Base-by-base conservation (phyloP, 2,329 filamentous ascomycete genomes). In the Diplodia mutila region DNA sequence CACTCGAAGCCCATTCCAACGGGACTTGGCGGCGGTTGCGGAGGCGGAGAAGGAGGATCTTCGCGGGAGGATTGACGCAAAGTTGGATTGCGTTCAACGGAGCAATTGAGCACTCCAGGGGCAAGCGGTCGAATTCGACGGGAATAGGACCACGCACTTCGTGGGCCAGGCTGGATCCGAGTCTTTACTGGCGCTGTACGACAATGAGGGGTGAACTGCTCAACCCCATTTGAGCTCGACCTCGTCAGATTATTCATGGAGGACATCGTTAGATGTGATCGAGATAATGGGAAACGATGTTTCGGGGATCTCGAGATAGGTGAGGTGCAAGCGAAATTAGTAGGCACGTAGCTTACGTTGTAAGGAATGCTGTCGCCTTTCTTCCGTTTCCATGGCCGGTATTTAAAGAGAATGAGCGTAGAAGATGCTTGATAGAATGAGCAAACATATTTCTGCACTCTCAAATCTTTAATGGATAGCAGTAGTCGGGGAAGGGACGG, bases 1-100 rank as follows among this genome's bases (percentile, higher is more conserved):
- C 42, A 21, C 42, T 46, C 42, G 18, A 42, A 46, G n/a, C 6
- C 42, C 63, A 48, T 66, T 49, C 52, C 39, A 3, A 32, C 63
- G 12, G 78, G 78, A 52, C 78, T 80, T 73, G 78, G 77, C 52
- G 78, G 78, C 16, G 78, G 78, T 68, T 79, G 77, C 37, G 78
- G 77, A 29, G 78, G 78, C 32, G 78, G 78, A 32, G 78, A 79
- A 34, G 78, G 78, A 11, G 78, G 76, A 48, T 80, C 78, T 25
- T 77, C 76, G 70, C 76, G 75, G 64, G 77, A 78, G 32, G 67
- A 57, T 29, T 72, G 72, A 39, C 70, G 69, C 25, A 27, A 32
- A 12, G 16, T 6, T 11, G n/a, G 29, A 21, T 14, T 5, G 11
- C 18, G 14, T 48, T 25, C 27, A 11, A 29, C 18, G n/a, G 14